Base-by-base conservation (phyloP, 495 filamentous ascomycete species). In the Podospora fimiseda region DNA sequence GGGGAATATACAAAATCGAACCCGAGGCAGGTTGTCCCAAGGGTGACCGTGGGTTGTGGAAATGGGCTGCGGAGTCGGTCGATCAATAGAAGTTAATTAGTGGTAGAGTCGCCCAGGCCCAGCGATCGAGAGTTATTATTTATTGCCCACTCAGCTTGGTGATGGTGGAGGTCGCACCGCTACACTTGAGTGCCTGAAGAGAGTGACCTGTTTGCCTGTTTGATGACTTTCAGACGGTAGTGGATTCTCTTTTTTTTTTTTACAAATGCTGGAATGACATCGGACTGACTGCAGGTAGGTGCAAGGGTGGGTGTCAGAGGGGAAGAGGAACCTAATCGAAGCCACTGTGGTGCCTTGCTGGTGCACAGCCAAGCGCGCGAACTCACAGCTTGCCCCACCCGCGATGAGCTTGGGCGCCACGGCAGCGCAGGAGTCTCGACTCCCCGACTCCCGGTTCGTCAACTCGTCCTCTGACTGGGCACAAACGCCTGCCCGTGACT, bases 281-380 rank as follows among this genome's bases (percentile, higher is more conserved):
- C 3, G 11, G n/a, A n/a, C 8, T 47, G 23, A 33, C 21, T 24
- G 40, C 40, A 38, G 53, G 27, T 40, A 20, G 48, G 18, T 22
- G 20, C 20, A 40, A 36, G 48, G 27, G 50, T 41, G 44, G 50
- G 30, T 43, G 30, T 2, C 15, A n/a, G 36, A 21, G 44, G 42
- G 13, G 42, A n/a, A n/a, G n/a, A 24, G 55, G 56, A 58, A 58
- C 50, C 46, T 16, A 16, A 47, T 47, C 56, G 50, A 54, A 54
- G 42, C 51, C 46, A 24, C 45, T 53, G 43, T 33, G 11, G 14
- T 41, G 23, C 49, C 42, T 33, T 16, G 54, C 18, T 22, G n/a
- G 23, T 38, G 48, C 33, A 24, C 22, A 21, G 41, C 39, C 50
- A 43, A 43, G 50, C 24, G 50, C 50, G 50, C 50, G 40, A 51